These are phyloP conservation scores for Didymosphaeria variabile DNA, from an alignment of 2,329 filamentous ascomycete genomes.

Conservation along the genomic window DNA sequence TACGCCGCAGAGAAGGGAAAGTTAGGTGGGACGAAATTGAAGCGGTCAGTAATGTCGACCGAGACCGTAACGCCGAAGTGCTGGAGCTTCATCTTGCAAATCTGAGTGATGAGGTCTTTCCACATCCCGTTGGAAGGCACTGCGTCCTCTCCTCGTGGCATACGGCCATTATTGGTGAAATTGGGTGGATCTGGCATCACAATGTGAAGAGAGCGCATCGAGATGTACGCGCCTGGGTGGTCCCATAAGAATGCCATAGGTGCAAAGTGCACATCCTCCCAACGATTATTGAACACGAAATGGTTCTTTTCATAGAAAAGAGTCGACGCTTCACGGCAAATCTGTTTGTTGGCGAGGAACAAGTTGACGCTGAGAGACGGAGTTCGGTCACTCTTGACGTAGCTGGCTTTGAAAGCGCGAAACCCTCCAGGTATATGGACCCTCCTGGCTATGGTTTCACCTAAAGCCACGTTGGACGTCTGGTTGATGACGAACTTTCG, in stretches of 20 bases:
- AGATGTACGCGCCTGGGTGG: not conserved
- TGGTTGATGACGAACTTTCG: not conserved
- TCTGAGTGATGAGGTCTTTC: not conserved
- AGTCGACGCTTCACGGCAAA: not conserved
- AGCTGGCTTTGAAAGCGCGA: not conserved
- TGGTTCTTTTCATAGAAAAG: not conserved
- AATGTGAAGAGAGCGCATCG: conserved; percentile 4
- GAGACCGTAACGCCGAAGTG: not conserved
- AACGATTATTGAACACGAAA: not conserved
- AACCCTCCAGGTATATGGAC: not conserved
- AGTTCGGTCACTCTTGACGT: not conserved
- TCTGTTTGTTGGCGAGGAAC: conserved; percentile 1
- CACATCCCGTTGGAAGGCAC: not conserved
- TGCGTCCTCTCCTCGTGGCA: not conserved
- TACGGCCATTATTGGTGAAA: not conserved
- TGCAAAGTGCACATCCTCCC: not conserved
- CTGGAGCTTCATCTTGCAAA: conserved; percentile 2
- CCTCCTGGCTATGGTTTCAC: not conserved
- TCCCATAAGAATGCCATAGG: conserved; percentile 3
- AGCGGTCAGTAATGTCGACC: not conserved
- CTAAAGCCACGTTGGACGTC: not conserved
- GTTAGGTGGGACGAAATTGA: not conserved
- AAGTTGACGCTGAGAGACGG: not conserved
- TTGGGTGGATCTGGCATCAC: not conserved
- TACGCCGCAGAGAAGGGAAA: not conserved